These are phyloP conservation scores for Pisolithus tinctorius DNA, from an alignment of 768 basidiomycete species.

Conservation along the genomic window DNA sequence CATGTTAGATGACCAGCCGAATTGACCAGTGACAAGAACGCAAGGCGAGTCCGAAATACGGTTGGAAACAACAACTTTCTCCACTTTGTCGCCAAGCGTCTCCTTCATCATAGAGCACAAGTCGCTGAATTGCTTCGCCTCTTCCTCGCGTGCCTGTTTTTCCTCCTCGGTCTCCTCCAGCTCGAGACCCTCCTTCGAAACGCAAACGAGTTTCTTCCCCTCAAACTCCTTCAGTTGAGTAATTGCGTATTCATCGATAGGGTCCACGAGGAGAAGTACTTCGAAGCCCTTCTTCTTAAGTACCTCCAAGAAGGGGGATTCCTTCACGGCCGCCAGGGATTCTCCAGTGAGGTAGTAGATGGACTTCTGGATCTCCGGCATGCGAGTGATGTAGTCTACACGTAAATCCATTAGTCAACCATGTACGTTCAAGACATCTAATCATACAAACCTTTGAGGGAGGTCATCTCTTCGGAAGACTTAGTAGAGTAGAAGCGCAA, in stretches of 20 bases:
- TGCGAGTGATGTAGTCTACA: slow-evolving; percentile 96
- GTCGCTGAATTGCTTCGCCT: slow-evolving; percentile 75
- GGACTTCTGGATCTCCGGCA: slow-evolving; percentile 98
- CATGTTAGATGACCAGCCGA: slow-evolving; percentile 99
- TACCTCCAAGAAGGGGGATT: slow-evolving; percentile 98
- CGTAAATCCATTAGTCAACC: background rate
- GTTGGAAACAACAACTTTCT: slow-evolving; percentile 98
- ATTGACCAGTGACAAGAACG: slow-evolving; percentile 96
- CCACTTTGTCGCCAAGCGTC: slow-evolving; percentile 97
- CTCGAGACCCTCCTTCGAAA: slow-evolving; percentile 98
- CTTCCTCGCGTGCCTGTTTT: slow-evolving; percentile 85
- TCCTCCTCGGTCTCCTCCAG: slow-evolving; percentile 98
- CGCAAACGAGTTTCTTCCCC: slow-evolving; percentile 93
- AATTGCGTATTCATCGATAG: slow-evolving; percentile 98
- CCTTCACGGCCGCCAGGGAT: slow-evolving; percentile 81
- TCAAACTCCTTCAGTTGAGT: slow-evolving; percentile 99
- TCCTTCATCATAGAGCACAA: slow-evolving; percentile 96
- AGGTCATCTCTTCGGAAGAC: slow-evolving; percentile 81
- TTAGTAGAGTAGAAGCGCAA: slow-evolving; percentile 98
- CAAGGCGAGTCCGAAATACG: slow-evolving; percentile 96
- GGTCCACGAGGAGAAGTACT: slow-evolving; percentile 94
- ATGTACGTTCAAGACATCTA: background rate
- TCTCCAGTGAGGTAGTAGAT: slow-evolving; percentile 99
- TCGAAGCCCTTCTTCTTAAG: slow-evolving; percentile 99
- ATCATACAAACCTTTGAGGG: slow-evolving; percentile 72